Evolutionary conservation across 2,329 filamentous ascomycete species (phyloP), one percentile per base, ranked within the genome.

Genomic region (Ceratocystis lukuohia): DNA sequence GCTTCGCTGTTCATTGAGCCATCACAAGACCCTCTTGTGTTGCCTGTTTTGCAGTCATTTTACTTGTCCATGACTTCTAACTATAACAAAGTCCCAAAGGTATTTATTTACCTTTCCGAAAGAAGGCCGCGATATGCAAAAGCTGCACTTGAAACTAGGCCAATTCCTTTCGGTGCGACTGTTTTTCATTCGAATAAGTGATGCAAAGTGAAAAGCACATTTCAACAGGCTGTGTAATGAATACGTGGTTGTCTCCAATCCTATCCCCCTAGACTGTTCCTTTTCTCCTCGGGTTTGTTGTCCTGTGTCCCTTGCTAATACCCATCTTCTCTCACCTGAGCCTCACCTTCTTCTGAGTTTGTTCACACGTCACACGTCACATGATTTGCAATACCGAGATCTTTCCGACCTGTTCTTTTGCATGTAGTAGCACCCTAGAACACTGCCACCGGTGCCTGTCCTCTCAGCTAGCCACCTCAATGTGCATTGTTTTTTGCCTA

Each of bases 331-430:
- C 46, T 50, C 53, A 57, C 30, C 3, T 57, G 53, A 57, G 53
- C 50, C 50, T 56, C 50, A 61, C 59, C 41, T 62, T 62, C 22
- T 48, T 33, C 6, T 33, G 30, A 12, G 22, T 48, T 45, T 62
- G 8, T 30, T 62, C 25, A 45, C 37, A 28, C 41, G 44, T 33
- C 61, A 28, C 59, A 45, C 53, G 6, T 59, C 53, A 59, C 28
- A 25, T 59, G 53, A 59, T 28, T 33, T n/a, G 25, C 5, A 59
- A 59, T 59, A 25, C 53, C 53, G 53, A 59, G 53, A 59, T 59
- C 53, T 59, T 20, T 8, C 53, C 53, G 53, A 25, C 53, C 12
- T 33, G n/a, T 44, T 17, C 25, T 62, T 30, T 45, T 45, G 33
- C 10, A 17, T 45, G 17, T 62, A 8, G 17, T 62, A 8, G 17